These are phyloP conservation scores for Aspergillus chevalieri DNA, from an alignment of 2,329 filamentous ascomycete genomes.

Conservation along the genomic window DNA sequence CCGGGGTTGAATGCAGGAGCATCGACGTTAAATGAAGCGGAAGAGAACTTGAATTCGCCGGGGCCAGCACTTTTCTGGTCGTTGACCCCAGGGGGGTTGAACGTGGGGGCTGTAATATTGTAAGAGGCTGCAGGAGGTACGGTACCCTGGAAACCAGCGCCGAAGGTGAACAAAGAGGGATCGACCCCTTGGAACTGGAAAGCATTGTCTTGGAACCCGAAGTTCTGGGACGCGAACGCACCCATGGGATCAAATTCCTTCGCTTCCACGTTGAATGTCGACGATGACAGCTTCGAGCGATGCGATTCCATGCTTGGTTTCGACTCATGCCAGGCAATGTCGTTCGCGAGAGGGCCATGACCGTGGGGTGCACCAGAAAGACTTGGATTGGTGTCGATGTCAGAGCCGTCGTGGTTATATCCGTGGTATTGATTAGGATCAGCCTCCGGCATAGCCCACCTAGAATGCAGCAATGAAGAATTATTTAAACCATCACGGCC, in stretches of 20 bases:
- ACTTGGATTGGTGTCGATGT: slow-evolving; percentile 69
- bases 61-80: slow-evolving; percentile 15
- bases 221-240: slow-evolving; percentile 44
- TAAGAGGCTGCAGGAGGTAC: slow-evolving; percentile 46
- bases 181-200: slow-evolving; percentile 37
- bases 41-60: slow-evolving; percentile 58
- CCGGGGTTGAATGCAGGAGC: slow-evolving; percentile 69
- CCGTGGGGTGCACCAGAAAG: slow-evolving; percentile 58
- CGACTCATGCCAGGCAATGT: slow-evolving; percentile 29
- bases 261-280: slow-evolving; percentile 81
- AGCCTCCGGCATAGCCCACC: slow-evolving; percentile 33
- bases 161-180: slow-evolving; percentile 25
- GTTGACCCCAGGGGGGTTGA: slow-evolving; percentile 51
- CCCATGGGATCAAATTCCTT: slow-evolving; percentile 69
- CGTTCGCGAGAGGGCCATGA: slow-evolving; percentile 22
- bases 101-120: slow-evolving; percentile 63
- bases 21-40: slow-evolving; percentile 66
- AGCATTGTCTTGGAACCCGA: slow-evolving; percentile 37
- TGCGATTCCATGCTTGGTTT: slow-evolving; percentile 42
- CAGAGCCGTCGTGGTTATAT: slow-evolving; percentile 47
- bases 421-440: slow-evolving; percentile 23
- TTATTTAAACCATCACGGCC: slow-evolving; percentile 19
- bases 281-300: slow-evolving; percentile 62
- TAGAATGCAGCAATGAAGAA: slow-evolving; percentile 27
- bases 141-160: slow-evolving; percentile 26